Percentiles rank a stretch among this genome's conserved stretches.
Evolutionary conservation across 768 basidiomycete species (phyloP).

Genomic region (Kockovaella imperatae): DNA sequence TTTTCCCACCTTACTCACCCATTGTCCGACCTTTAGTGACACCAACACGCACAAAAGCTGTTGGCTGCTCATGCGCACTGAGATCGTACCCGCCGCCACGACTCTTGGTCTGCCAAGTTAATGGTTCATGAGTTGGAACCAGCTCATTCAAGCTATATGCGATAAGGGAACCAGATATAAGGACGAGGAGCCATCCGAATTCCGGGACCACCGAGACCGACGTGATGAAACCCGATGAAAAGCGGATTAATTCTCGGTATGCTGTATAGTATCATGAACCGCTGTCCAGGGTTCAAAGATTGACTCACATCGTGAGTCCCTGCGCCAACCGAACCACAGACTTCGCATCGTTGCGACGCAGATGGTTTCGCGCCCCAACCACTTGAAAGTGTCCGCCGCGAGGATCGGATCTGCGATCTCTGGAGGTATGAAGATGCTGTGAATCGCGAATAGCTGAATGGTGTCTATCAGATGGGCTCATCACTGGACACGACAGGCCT

Average conservation of each 20-base stretch:
- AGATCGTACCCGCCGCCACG: slow-evolving; percentile 12
- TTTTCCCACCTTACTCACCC: slow-evolving; percentile 25
- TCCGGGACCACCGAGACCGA: slow-evolving; percentile 26
- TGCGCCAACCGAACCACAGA: slow-evolving; percentile 32
- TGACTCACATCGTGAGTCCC: slow-evolving; percentile 14
- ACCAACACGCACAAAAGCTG: slow-evolving; percentile 27
- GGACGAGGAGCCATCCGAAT: slow-evolving; percentile 31
- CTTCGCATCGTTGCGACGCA: slow-evolving; percentile 20
- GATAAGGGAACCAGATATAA: slow-evolving; percentile 13
- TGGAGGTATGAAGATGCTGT: slow-evolving; percentile 18
- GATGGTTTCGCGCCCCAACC: slow-evolving; percentile 29
- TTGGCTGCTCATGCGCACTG: slow-evolving; percentile 15
- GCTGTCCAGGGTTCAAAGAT: neutral
- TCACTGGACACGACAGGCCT: slow-evolving; percentile 1
- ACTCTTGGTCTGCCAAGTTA: slow-evolving; percentile 22
- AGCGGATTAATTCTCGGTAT: slow-evolving; percentile 22
- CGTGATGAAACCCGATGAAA: slow-evolving; percentile 18
- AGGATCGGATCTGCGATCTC: slow-evolving; percentile 19
- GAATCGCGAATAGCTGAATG: slow-evolving; percentile 25
- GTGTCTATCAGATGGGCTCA: neutral
- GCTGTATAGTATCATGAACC: slow-evolving; percentile 9
- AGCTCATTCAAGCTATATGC: slow-evolving; percentile 28
- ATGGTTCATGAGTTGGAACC: slow-evolving; percentile 30
- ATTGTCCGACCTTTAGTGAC: slow-evolving; percentile 28
- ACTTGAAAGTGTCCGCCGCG: slow-evolving; percentile 27